Evolutionary conservation across 2,329 filamentous ascomycete genomes (phyloP), one percentile per base, ranked within the genome.

Genomic region (Catunica adiposa): DNA sequence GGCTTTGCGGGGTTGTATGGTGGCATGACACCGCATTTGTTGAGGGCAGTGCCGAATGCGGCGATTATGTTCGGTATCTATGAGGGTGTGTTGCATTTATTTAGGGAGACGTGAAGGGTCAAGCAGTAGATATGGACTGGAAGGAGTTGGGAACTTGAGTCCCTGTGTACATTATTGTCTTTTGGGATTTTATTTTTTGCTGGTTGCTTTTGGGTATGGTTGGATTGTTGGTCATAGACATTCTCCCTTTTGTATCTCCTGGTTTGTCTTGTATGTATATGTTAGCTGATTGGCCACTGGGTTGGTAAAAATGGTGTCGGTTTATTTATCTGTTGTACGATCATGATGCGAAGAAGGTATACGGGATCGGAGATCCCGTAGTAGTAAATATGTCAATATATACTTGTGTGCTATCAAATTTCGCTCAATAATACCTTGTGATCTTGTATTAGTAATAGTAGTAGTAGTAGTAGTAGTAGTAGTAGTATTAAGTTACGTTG

Each of bases 21-120:
- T 56, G 89, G 89, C 17, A 74, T 97, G 64, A 94, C 89, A 14
- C 89, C 90, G 50, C 90, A 97, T 66, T 79, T 97, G 63, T 79
- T 96, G 69, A 78, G 89, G 59, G 89, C 89, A 5, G 89, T 96
- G 4, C 90, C 90, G 1, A 92, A 86, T 62, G 89, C 90, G 6
- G 89, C 86, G 62, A 94, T 97, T 67, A 96, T 94, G 86, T 95
- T 96, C 67, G 89, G 88, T 68, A 92, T 92, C 73, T 95, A 80
- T 64, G 77, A 80, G 64, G 75, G 71, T 55, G 79, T 80, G 46
- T 67, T 80, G 29, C 70, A 71, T 4, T 62, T 76, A 4, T 72
- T 75, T 58, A 63, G 71, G 57, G 54, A 59, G 51, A 56, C 51
- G 15, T 55, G 48, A 53, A 40, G 8, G 14, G 23, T 1, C 7